These are phyloP conservation scores for Penicillium oxalicum DNA, from an alignment of 2,329 filamentous ascomycete genomes.

Conservation along the genomic window DNA sequence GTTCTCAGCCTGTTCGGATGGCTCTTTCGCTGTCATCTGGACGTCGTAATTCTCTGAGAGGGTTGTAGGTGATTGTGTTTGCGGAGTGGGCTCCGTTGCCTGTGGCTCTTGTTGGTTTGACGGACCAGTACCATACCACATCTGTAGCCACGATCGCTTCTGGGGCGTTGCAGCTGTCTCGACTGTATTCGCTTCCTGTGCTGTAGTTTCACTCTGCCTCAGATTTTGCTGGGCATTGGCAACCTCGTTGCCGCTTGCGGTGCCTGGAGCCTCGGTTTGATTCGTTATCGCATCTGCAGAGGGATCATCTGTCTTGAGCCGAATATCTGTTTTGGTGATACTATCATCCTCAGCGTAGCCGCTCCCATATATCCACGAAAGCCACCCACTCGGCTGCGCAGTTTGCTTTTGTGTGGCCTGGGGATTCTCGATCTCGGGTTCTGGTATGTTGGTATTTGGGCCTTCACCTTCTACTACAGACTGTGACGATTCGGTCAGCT, in stretches of 20 bases:
- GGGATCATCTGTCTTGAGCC: slow-evolving; percentile 10
- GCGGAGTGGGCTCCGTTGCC: slow-evolving; percentile 9
- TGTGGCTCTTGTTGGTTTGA: slow-evolving; percentile 22
- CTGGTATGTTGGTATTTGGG: slow-evolving; percentile 4
- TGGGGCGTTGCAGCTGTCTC: slow-evolving; percentile 18
- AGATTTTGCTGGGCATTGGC: slow-evolving; percentile 9
- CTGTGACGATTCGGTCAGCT: slow-evolving; percentile 7
- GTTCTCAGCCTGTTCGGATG: slow-evolving; percentile 19
- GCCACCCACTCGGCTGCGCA: slow-evolving; percentile 28
- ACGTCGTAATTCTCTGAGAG: slow-evolving; percentile 8
- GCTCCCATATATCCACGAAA: slow-evolving; percentile 35
- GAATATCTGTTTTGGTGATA: slow-evolving; percentile 8
- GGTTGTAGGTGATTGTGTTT: slow-evolving; percentile 8
- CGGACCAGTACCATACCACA: slow-evolving; percentile 35
- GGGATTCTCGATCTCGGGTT: slow-evolving; percentile 9
- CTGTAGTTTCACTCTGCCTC: slow-evolving; percentile 7
- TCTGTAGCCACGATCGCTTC: slow-evolving; percentile 42
- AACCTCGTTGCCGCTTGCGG: slow-evolving; percentile 7
- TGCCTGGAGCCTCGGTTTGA: slow-evolving; percentile 5
- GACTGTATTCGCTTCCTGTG: slow-evolving; percentile 1
- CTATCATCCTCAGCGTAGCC: slow-evolving; percentile 9
- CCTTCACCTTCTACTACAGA: slow-evolving; percentile 17
- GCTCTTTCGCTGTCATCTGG: slow-evolving; percentile 15
- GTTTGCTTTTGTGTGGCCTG: slow-evolving; percentile 8
- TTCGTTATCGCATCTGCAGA: slow-evolving; percentile 10